Evolutionary conservation across 176 grass and related monocot genomes (phyloP).

Genomic region (Hordeum marinum): DNA sequence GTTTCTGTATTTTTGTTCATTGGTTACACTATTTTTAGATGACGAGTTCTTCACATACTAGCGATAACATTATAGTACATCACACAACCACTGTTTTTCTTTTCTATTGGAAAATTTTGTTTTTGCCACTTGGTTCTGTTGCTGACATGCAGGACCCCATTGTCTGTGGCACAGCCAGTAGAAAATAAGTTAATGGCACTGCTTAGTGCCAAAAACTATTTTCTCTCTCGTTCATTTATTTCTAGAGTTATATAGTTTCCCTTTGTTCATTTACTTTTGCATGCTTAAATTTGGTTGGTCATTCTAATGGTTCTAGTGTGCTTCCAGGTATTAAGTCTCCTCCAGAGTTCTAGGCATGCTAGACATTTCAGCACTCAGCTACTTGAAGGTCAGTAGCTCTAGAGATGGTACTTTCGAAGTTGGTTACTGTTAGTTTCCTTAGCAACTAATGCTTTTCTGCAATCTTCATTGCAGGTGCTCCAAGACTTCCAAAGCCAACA

Average conservation of each 20-base stretch:
- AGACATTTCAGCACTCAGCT: constrained; percentile 63
- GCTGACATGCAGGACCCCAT: neutral
- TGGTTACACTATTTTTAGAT: neutral
- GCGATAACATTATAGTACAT: neutral
- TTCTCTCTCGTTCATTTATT: neutral
- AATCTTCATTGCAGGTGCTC: constrained; percentile 27
- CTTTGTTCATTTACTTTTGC: neutral
- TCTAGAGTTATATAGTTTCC: neutral
- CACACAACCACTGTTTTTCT: neutral
- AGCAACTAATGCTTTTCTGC: constrained; percentile 13
- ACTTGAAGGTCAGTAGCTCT: constrained; percentile 46
- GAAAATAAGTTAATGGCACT: neutral
- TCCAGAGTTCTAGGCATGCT: constrained; percentile 42
- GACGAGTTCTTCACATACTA: neutral
- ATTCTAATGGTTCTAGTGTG: neutral
- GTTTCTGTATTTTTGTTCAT: neutral
- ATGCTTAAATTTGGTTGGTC: neutral
- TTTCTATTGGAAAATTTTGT: neutral
- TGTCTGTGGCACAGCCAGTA: neutral
- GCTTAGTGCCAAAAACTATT: neutral
- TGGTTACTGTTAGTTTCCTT: neutral
- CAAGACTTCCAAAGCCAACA: constrained; percentile 33
- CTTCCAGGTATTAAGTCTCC: constrained; percentile 45
- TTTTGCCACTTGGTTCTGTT: neutral
- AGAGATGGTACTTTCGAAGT: constrained; percentile 13